These are phyloP conservation scores for Plectranthus barbatus DNA, from an alignment of 257 asterid species.

Conservation along the genomic window DNA sequence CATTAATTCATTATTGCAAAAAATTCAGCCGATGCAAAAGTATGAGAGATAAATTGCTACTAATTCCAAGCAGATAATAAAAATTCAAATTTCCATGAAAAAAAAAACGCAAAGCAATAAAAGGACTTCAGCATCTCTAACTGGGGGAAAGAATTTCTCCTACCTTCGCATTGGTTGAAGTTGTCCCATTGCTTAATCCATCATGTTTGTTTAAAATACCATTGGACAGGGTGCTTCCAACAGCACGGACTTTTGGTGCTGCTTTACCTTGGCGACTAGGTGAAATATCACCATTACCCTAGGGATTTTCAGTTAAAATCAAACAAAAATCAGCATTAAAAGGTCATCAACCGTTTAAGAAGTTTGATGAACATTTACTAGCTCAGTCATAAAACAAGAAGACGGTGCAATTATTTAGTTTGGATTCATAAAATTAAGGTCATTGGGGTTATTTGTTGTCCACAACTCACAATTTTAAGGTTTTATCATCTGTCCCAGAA, in stretches of 20 bases:
- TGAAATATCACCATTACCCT: conserved; percentile 76
- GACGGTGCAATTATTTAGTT: background rate
- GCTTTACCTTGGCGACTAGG: conserved; percentile 53
- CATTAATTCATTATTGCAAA: background rate
- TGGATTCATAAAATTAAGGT: background rate
- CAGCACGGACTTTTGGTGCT: conserved; percentile 32
- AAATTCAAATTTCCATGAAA: background rate
- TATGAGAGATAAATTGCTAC: background rate
- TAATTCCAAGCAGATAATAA: background rate
- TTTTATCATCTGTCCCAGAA: background rate
- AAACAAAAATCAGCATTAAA: conserved; percentile 1
- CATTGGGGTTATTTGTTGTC: background rate
- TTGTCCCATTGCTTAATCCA: conserved; percentile 55
- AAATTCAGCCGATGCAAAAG: background rate
- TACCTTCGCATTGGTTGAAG: conserved; percentile 55
- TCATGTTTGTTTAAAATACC: conserved; percentile 42
- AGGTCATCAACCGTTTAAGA: conserved; percentile 3
- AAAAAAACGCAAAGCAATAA: background rate
- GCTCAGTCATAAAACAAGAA: conserved; percentile 1
- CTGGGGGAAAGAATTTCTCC: conserved; percentile 13
- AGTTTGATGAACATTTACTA: background rate
- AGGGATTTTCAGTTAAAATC: conserved; percentile 25
- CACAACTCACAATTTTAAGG: background rate
- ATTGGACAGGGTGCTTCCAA: conserved; percentile 54
- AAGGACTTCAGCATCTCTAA: background rate